Evolutionary conservation across 768 basidiomycete genomes (phyloP).

Genomic region (Tricholoma saponaceum): DNA sequence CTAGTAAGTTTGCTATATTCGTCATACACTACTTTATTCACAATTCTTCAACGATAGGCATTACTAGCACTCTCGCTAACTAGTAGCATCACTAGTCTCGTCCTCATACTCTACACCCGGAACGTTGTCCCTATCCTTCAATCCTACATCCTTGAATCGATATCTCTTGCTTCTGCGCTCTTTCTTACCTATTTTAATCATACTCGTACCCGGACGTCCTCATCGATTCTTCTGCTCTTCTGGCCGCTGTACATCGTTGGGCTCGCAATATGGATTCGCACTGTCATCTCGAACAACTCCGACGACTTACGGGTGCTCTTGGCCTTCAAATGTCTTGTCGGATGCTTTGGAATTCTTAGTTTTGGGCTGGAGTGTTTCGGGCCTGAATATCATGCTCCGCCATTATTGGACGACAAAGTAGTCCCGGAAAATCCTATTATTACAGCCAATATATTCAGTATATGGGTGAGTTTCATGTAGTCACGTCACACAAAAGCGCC

Average conservation of each 20-base stretch:
- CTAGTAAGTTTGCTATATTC: constrained; percentile 44
- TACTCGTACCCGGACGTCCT: constrained; percentile 64
- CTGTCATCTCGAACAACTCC: constrained; percentile 32
- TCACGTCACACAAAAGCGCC: neutral
- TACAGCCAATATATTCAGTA: constrained; percentile 78
- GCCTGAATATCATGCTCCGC: constrained; percentile 44
- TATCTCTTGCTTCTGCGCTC: constrained; percentile 45
- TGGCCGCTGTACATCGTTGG: constrained; percentile 67
- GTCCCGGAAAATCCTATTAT: constrained; percentile 63
- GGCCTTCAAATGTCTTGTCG: constrained; percentile 38
- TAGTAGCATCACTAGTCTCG: constrained; percentile 40
- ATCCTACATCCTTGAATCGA: constrained; percentile 54
- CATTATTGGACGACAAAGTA: constrained; percentile 26
- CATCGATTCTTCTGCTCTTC: constrained; percentile 71
- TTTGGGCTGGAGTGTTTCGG: constrained; percentile 70
- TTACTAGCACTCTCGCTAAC: constrained; percentile 44
- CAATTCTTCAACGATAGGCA: constrained; percentile 28
- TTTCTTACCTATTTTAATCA: constrained; percentile 66
- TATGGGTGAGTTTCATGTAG: constrained; percentile 42
- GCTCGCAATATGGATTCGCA: constrained; percentile 57
- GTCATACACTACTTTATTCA: neutral
- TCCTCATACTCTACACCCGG: constrained; percentile 31
- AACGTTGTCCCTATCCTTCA: constrained; percentile 40
- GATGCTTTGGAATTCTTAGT: constrained; percentile 43
- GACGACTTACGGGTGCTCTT: constrained; percentile 33